These are phyloP conservation scores for Talaromyces albobiverticillius DNA, from an alignment of 2,329 filamentous ascomycete genomes.

Conservation along the genomic window DNA sequence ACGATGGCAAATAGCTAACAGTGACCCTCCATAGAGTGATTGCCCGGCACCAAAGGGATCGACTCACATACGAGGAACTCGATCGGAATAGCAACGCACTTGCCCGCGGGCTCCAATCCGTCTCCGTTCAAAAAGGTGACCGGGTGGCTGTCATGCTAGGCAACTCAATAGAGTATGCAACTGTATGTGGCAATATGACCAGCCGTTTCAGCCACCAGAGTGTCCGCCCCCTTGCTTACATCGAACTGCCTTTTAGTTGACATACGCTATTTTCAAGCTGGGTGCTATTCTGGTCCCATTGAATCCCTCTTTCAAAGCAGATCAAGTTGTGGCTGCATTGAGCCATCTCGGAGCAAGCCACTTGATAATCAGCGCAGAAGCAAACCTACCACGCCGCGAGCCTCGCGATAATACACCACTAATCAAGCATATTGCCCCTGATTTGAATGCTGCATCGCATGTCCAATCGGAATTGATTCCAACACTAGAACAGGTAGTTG, in stretches of 20 bases:
- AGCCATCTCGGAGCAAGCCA: constrained; percentile 70
- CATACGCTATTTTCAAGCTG: constrained; percentile 89
- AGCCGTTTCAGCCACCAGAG: not conserved
- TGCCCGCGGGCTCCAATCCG: constrained; percentile 64
- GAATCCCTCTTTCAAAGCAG: constrained; percentile 82
- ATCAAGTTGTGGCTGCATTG: constrained; percentile 75
- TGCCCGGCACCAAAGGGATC: constrained; percentile 59
- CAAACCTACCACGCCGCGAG: constrained; percentile 68
- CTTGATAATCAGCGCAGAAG: constrained; percentile 82
- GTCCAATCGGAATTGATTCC: constrained; percentile 61
- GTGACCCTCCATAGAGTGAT: constrained; percentile 46
- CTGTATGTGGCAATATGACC: constrained; percentile 46
- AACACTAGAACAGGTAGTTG: constrained; percentile 65
- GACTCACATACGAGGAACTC: constrained; percentile 70
- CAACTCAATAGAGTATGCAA: constrained; percentile 79
- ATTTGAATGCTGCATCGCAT: constrained; percentile 38
- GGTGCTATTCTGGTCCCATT: constrained; percentile 87
- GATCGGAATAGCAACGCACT: constrained; percentile 74
- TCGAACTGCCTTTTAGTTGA: constrained; percentile 46
- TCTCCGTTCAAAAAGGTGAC: constrained; percentile 77
- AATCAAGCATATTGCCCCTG: constrained; percentile 52
- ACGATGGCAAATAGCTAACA: not conserved
- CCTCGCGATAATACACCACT: constrained; percentile 60
- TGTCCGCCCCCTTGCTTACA: not conserved
- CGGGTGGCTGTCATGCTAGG: constrained; percentile 83